Evolutionary conservation across 148 eudicot species (phyloP), one percentile per base, ranked within the genome.

Genomic region (Gaultheria prostrata): DNA sequence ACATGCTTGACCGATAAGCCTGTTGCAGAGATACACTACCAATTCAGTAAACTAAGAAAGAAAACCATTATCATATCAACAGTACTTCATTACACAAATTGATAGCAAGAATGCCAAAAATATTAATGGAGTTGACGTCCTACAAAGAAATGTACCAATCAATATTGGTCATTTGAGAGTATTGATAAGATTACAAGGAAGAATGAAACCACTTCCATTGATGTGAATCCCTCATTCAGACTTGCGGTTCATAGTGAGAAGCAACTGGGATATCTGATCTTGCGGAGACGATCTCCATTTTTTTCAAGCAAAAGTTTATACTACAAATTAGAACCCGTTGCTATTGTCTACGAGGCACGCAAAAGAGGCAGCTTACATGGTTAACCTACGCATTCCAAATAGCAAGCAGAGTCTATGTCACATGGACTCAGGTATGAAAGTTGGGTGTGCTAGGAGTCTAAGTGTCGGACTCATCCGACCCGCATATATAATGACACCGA

Each of bases 1-100:
- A 92, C 99, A 97, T 93, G 94, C 99, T 97, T 86, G 95, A 84
- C 81, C 98, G 91, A 84, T 97, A 97, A 84, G 97, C 98, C 99
- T 97, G 95, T 87, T 76, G 65, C 51, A 87, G 28, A 86, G 70
- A 83, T 32, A 77, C 20, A 86, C 80, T 46, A 80, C 73, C 72
- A 82, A 84, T 77, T 77, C 57, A 46, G 79, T 80, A 53, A 54
- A 79, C 35, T 65, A 53, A 30, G 15, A 53, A 56, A 28, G 7
- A 77, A 85, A 74, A 12, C 45, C 72, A 65, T 56, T 15, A 80
- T 48, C 24, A 63, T n/a, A 51, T 15, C 39, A 61, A 26, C 14
- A n/a, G 45, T 6, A 39, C 5, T 51, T 12, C 3, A 50, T 33
- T 39, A 76, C 53, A 75, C n/a, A 80, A 75, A 59, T n/a, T 76